Evolutionary conservation across 176 grass and related monocot genomes (phyloP), one percentile per base, ranked within the genome.

Genomic region (Zea mays): DNA sequence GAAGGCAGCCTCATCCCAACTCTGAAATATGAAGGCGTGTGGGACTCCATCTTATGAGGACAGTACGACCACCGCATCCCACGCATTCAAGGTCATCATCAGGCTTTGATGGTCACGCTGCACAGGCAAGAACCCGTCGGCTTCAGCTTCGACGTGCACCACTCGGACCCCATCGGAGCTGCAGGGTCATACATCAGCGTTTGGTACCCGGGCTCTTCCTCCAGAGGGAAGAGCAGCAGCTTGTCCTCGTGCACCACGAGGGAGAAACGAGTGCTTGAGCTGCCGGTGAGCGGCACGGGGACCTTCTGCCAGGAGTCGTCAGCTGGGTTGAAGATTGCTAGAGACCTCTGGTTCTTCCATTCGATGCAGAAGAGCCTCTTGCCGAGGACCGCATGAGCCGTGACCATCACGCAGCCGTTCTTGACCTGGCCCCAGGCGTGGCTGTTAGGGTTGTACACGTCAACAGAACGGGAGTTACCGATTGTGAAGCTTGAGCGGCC

Each of bases 401-500:
- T 94, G 65, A 94, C 89, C 95, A 97, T 94, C 62, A 97, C 95
- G 11, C 95, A 94, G 10, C 95, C 91, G 4, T 94, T 97, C 74
- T 82, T 97, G 69, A 92, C 74, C 65, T 92, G 85, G 7, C 65
- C 13, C 91, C 95, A 97, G 5, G 91, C 60, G 49, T 85, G 72
- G 19, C 68, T 62, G 13, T 68, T 55, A 65, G 91, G 81, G 79
- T 82, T 74, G 73, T 97, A 97, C 15, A 97, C 67, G 0, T 97
- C 91, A 62, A 94, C 60, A 10, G 73, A 88, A 41, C 89, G 89
- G 9, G 95, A 83, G 63, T 94, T 97, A 13, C 95, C 91, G 56
- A 97, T 97, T 8, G 89, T 92, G 82, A 97, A 97, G 74, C 79
- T 90, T 10, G 91, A 97, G 17, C 95, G 89, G 9, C 95, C 95